phyloP scores from a whole-genome alignment of 192 early-diverging fungal species.

The Lunasporangiospora selenospora region DNA sequence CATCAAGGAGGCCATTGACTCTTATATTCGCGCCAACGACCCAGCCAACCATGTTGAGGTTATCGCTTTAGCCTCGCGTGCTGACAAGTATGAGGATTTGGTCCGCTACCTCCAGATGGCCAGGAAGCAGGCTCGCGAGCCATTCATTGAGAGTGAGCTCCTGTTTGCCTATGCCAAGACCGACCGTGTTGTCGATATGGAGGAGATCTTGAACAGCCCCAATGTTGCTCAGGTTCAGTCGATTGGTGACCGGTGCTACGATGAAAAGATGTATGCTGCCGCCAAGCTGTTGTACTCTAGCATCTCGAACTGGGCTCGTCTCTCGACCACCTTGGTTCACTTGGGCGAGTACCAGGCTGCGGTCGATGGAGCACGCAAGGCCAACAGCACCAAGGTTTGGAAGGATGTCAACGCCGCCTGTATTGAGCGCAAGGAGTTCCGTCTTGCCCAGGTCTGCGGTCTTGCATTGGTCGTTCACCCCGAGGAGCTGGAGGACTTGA shows the following conservation, averaged over 20 bases:
- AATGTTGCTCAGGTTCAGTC: constrained; percentile 94
- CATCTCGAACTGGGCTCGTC: constrained; percentile 97
- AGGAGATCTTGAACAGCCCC: constrained; percentile 91
- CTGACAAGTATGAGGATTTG: constrained; percentile 94
- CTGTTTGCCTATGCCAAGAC: constrained; percentile 97
- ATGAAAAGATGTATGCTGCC: constrained; percentile 89
- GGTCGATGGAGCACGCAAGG: constrained; percentile 98
- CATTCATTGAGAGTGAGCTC: constrained; percentile 94
- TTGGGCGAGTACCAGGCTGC: constrained; percentile 95
- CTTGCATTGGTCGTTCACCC: constrained; percentile 96
- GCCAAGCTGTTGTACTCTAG: constrained; percentile 95
- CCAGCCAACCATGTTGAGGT: constrained; percentile 90
- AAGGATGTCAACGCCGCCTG: constrained; percentile 98
- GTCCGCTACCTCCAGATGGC: constrained; percentile 96
- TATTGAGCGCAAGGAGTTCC: constrained; percentile 94
- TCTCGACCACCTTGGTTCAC: constrained; percentile 96
- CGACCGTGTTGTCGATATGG: constrained; percentile 86
- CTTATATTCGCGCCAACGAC: constrained; percentile 97
- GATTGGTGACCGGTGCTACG: constrained; percentile 97
- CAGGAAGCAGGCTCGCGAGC: constrained; percentile 94
- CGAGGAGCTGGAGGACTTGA: constrained; percentile 93
- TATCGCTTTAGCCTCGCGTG: constrained; percentile 76
- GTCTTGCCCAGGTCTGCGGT: constrained; percentile 98
- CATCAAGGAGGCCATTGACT: constrained; percentile 96
- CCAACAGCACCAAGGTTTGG: constrained; percentile 98